Base-by-base conservation (phyloP, 805 yeast genomes). In the Zygosaccharomyces lentus region DNA sequence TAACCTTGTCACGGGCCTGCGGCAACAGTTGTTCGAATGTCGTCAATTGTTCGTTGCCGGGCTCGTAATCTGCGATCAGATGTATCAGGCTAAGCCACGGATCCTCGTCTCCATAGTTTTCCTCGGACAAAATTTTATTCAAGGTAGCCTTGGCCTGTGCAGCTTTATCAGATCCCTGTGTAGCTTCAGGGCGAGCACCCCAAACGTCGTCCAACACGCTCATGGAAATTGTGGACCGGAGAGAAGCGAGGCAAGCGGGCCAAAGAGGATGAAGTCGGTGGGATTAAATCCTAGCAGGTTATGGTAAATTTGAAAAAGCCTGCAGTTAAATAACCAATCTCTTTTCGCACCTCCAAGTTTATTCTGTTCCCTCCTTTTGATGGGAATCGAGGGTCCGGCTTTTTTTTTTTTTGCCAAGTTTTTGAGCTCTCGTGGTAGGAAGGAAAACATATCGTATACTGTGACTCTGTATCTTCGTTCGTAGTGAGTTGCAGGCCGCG, bases 21-120 rank as follows among this genome's bases (percentile, higher is more conserved):
- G 37, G 35, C 19, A 59, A 38, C 9, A 57, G 43, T n/a, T 47
- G 41, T 29, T 40, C 45, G 37, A 60, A 58, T 2, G 58, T 46
- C 10, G 49, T 52, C 37, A 56, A 53, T 36, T 56, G 58, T 15
- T 51, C 59, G 15, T 41, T 52, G n/a, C 58, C 49, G 10, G 46
- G 44, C 17, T 48, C 52, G 9, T 47, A 55, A 29, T 58, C 61
- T 2, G 57, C 48, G 16, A 59, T 51, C 29, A 62, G 45, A 9
- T 47, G 48, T 12, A 57, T 57, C 9, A 61, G 45, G 25, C 54
- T 53, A 7, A 46, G 39, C 63, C 62, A 62, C 8, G 57, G 36
- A 37, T 50, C 49, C n/a, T 37, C 24, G 10, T 48, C 45, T 19
- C 36, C 34, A 9, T 13, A 40, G 16, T 42, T 30, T 2, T 40